phyloP scores from a whole-genome alignment of 2,329 filamentous ascomycete genomes.

The Aspergillus intermedius region DNA sequence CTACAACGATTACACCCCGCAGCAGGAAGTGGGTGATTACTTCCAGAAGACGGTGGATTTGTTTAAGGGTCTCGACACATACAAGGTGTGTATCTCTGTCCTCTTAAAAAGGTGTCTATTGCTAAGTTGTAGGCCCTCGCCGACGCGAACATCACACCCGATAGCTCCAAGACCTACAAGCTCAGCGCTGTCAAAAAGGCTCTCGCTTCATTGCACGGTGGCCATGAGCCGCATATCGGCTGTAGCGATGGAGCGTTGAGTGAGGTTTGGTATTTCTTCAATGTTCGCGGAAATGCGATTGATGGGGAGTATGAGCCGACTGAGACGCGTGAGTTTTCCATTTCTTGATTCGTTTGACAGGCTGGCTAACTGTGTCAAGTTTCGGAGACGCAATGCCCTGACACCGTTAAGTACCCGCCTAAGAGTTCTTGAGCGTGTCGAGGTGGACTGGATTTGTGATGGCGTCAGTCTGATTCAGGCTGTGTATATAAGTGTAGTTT shows the following conservation, averaged over 20 bases:
- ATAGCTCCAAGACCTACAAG: constrained; percentile 45
- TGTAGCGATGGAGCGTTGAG: constrained; percentile 46
- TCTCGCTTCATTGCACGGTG: constrained; percentile 42
- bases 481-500: no score
- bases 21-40: constrained; percentile 54
- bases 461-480: no score
- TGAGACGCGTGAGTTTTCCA: constrained; percentile 37
- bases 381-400: constrained; percentile 53
- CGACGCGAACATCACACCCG: constrained; percentile 51
- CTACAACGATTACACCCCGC: constrained; percentile 51
- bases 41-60: constrained; percentile 50
- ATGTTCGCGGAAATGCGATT: constrained; percentile 52
- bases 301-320: constrained; percentile 55
- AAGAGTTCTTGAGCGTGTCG: constrained; percentile 34
- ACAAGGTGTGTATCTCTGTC: constrained; percentile 33
- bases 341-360: background rate
- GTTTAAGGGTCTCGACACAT: constrained; percentile 52
- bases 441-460: background rate
- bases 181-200: constrained; percentile 46
- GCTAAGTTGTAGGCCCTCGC: constrained; percentile 39
- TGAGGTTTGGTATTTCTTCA: constrained; percentile 51
- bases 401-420: constrained; percentile 57
- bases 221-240: constrained; percentile 46
- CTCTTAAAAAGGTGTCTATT: background rate
- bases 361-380: constrained; percentile 12